phyloP scores from a whole-genome alignment of 352 stramenopile genomes.

The Phytophthora crassamura region DNA sequence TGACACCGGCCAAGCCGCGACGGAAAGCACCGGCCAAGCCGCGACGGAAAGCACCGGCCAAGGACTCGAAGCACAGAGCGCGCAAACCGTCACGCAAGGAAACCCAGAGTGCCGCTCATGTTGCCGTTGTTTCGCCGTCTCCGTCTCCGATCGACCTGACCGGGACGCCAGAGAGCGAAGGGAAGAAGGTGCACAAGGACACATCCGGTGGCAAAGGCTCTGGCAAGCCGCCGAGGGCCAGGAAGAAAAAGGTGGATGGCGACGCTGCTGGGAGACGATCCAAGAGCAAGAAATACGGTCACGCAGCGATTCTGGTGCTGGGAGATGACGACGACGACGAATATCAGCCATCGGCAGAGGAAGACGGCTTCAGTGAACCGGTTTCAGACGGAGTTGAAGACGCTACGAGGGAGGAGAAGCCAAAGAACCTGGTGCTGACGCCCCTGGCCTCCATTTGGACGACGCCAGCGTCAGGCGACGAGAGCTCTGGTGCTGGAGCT shows the following conservation, averaged over 20 bases:
- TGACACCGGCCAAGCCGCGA: too few species aligned
- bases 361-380: conserved; percentile 1
- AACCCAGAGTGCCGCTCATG: background rate
- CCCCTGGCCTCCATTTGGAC: conserved; percentile 69
- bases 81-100: conserved; percentile 32
- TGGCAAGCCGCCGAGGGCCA: conserved; percentile 11
- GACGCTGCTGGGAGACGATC: conserved; percentile 4
- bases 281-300: conserved; percentile 15
- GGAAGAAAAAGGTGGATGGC: conserved; percentile 21
- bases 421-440: conserved; percentile 29
- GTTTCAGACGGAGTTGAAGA: conserved; percentile 12
- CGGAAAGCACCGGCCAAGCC: conserved; percentile 18
- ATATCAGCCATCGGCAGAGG: background rate
- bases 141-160: conserved; percentile 44
- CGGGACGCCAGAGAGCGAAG: conserved; percentile 25
- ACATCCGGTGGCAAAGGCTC: conserved; percentile 3
- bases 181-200: conserved; percentile 24
- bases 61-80: conserved; percentile 8
- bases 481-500: conserved; percentile 8
- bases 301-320: conserved; percentile 20
- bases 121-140: conserved; percentile 34
- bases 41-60: conserved; percentile 19
- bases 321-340: conserved; percentile 16
- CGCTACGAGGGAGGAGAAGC: conserved; percentile 6
- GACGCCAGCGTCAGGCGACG: conserved; percentile 19